Base-by-base conservation (phyloP, 257 asterid genomes). In the Ehretia macrophylla region DNA sequence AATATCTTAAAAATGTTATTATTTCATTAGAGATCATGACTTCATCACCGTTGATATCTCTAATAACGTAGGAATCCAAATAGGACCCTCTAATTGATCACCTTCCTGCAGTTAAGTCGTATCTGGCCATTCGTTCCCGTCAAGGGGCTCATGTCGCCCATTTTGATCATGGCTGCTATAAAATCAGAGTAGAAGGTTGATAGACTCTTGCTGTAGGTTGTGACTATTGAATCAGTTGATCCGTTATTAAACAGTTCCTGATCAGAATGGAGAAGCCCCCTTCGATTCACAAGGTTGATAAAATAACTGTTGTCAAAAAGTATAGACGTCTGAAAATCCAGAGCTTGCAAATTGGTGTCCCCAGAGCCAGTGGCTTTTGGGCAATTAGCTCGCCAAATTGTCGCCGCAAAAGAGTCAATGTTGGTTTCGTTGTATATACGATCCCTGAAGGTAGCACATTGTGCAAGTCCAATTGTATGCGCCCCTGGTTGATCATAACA, bases 201-300 rank as follows among this genome's bases (percentile, higher is more conserved):
- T 0, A 68, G 73, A 39, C 71, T 64, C 10, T 22, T 62, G 70
- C 65, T 72, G 67, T 85, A 92, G 0, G 62, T 21, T 48, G 63
- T 73, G 3, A 88, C 97, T 0, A 69, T 52, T 3, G 95, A 75
- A 49, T 84, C 86, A 0, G 90, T 74, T 0, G 95, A 72, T 19
- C 88, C 89, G 0, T 95, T 94, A 6, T 68, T 88, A 78, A 65
- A 88, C 20, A 92, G 69, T 62, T 88, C 87, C 64, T 92, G 97
- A 51, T 92, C 99, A 19, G 97, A 88, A 55, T 88, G 96, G 39
- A 92, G 96, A n/a, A 86, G 84, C 19, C 97, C 99, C 4, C 76
- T 77, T 32, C 55, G 67, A 65, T 45, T 75, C 4, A 86, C 79
- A 1, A 92, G 88, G 76, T 84, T 75, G 39, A 45, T 67, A 84